Base-by-base conservation (phyloP, 176 grass and related monocot genomes). In the Zoysia japonica region DNA sequence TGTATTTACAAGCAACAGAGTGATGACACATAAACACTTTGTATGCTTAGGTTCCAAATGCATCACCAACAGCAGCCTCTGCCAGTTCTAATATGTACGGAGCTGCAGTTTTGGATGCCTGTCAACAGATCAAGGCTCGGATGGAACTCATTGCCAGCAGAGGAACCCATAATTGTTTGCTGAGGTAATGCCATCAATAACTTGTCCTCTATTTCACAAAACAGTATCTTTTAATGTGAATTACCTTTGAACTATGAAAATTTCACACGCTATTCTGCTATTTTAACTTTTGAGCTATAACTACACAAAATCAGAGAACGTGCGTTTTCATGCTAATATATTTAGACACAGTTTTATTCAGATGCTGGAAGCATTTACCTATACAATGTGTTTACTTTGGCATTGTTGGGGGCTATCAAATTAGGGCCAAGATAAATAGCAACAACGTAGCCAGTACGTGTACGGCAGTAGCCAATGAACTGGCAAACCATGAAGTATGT, bases 11-110 rank as follows among this genome's bases (percentile, higher is more conserved):
- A 50, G 65, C 1, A 40, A 44, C 83, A 81, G 47, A 7, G 10
- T 68, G 14, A 39, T 74, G 11, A 67, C 44, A 67, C 10, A 44
- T 17, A 61, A 10, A 13, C 65, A 83, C 62, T 87, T 65, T 47
- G 41, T 79, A 7, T 89, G n/a, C 49, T 77, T 86, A 98, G 95
- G 87, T 98, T 61, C 95, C 95, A 51, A 98, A 98, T 90, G 65
- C 95, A 84, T 92, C 90, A 82, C 89, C 95, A 20, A 98, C 95
- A 78, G 92, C 95, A 28, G 92, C 95, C 52, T 98, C 95, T 77
- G 95, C 92, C 76, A 98, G 92, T 82, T 94, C 95, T 69, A 92
- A 98, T 85, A 67, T 98, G 49, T 98, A 98, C 79, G 95, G 95
- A 53, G 92, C 92, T 80, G 95, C 95, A 38, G 95, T 98, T 81